A percentile compares a stretch with the other conserved stretches of the same genome.
Evolutionary conservation across 495 filamentous ascomycete species (phyloP).

Genomic region (Cercophora newfieldiana): DNA sequence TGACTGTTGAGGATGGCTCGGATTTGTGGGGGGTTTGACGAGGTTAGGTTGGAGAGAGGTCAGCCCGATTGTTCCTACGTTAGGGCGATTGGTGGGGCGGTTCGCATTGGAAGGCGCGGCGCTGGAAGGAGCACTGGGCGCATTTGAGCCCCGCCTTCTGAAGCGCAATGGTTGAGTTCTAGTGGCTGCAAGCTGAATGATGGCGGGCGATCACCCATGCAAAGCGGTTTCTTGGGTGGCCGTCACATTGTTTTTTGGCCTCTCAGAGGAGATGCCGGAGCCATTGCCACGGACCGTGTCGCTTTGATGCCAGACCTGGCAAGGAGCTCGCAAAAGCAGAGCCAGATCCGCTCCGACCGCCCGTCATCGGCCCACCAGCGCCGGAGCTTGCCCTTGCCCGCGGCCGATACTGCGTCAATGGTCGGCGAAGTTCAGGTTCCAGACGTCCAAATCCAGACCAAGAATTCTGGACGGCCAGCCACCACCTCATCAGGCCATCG

Average conservation of each 20-base stretch:
- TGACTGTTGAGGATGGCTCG: not conserved
- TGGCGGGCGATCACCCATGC: not conserved
- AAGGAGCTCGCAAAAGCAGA: not conserved
- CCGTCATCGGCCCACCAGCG: not conserved
- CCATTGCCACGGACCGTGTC: not conserved
- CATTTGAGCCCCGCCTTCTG: not conserved
- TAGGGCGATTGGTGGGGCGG: not conserved
- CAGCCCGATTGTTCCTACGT: slow-evolving; percentile 8
- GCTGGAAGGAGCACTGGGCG: slow-evolving; percentile 1
- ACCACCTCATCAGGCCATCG: not conserved
- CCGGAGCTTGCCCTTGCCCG: not conserved
- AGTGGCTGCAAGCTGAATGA: not conserved
- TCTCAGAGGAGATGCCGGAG: slow-evolving; percentile 3
- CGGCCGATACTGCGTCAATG: not conserved
- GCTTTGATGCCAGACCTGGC: not conserved
- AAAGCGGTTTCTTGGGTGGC: not conserved
- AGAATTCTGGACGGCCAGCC: not conserved
- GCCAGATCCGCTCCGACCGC: not conserved
- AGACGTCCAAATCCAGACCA: too few relatives aligned
- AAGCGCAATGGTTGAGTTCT: not conserved
- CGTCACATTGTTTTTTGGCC: not conserved
- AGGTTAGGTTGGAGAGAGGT: not conserved
- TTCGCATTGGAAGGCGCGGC: not conserved
- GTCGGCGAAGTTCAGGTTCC: too few relatives aligned
- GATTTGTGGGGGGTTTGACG: not conserved